Conservation (phyloP, 1,139 yeast genomes). For the Arxiozyma bovina region DNA sequence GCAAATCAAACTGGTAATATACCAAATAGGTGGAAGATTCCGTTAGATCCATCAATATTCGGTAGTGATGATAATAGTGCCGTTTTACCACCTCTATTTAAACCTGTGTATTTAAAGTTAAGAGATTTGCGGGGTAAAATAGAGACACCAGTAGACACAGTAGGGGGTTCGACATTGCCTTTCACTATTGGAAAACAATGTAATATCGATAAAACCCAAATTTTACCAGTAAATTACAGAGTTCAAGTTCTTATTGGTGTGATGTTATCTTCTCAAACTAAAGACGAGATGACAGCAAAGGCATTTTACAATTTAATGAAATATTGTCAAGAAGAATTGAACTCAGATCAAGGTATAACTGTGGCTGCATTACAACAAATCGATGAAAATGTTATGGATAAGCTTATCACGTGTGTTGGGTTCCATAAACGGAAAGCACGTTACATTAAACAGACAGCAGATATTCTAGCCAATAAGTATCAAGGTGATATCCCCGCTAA, state of each 20-base stretch:
- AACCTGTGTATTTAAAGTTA: conserved; percentile 50
- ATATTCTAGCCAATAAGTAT: conserved; percentile 42
- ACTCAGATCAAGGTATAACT: conserved; percentile 34
- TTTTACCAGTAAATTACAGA: conserved; percentile 44
- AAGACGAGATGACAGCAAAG: conserved; percentile 71
- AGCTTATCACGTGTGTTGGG: conserved; percentile 70
- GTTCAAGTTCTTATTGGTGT: conserved; percentile 70
- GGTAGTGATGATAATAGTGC: background rate
- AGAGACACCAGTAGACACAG: conserved; percentile 74
- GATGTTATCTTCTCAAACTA: conserved; percentile 88
- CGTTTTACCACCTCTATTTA: conserved; percentile 30
- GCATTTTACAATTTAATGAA: conserved; percentile 59
- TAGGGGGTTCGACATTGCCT: conserved; percentile 81
- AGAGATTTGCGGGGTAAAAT: conserved; percentile 56
- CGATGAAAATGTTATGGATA: conserved; percentile 51
- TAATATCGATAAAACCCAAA: conserved; percentile 17
- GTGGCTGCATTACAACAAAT: conserved; percentile 41
- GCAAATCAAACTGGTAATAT: conserved; percentile 21
- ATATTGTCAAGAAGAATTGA: conserved; percentile 35
- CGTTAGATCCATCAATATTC: conserved; percentile 6
- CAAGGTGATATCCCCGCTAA: conserved; percentile 64
- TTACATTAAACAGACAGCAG: conserved; percentile 57
- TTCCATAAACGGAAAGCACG: conserved; percentile 74
- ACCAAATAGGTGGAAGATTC: conserved; percentile 19
- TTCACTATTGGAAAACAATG: conserved; percentile 33